These are phyloP conservation scores for Hymenoscyphus linearis DNA, from an alignment of 2,329 filamentous ascomycete genomes.

Conservation along the genomic window DNA sequence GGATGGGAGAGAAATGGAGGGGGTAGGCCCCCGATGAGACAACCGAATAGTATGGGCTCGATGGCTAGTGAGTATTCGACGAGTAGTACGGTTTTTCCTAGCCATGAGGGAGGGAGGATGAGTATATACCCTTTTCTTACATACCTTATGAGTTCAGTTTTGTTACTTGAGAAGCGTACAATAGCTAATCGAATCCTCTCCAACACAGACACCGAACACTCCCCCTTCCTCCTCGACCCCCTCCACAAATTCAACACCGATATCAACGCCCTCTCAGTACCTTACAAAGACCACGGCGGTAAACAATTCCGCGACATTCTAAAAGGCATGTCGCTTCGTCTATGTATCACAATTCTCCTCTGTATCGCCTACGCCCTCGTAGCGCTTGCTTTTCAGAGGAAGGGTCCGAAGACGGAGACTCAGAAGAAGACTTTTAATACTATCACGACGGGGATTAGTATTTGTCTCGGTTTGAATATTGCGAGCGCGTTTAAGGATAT, in stretches of 20 bases:
- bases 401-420: slow-evolving; percentile 29
- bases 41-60: slow-evolving; percentile 9
- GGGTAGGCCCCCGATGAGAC: slow-evolving; percentile 1
- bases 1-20: too few relatives aligned
- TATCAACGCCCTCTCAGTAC: slow-evolving; percentile 13
- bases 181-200: not conserved
- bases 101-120: not conserved
- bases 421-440: slow-evolving; percentile 40
- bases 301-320: slow-evolving; percentile 27
- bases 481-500: slow-evolving; percentile 40
- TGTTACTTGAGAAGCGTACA: not conserved
- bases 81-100: slow-evolving; percentile 12
- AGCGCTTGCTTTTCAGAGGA: slow-evolving; percentile 14
- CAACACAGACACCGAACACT: slow-evolving; percentile 10
- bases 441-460: slow-evolving; percentile 40
- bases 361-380: slow-evolving; percentile 23
- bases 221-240: slow-evolving; percentile 23
- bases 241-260: slow-evolving; percentile 21
- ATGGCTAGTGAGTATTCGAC: slow-evolving; percentile 14
- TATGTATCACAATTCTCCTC: slow-evolving; percentile 21
- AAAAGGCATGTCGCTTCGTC: slow-evolving; percentile 18
- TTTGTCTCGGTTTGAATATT: slow-evolving; percentile 39
- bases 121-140: not conserved
- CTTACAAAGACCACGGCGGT: slow-evolving; percentile 23
- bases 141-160: not conserved